A percentile compares a stretch with the other conserved stretches of the same genome.
phyloP scores from a whole-genome alignment of 345 rosid species.

The Sisymbrium altissimum region DNA sequence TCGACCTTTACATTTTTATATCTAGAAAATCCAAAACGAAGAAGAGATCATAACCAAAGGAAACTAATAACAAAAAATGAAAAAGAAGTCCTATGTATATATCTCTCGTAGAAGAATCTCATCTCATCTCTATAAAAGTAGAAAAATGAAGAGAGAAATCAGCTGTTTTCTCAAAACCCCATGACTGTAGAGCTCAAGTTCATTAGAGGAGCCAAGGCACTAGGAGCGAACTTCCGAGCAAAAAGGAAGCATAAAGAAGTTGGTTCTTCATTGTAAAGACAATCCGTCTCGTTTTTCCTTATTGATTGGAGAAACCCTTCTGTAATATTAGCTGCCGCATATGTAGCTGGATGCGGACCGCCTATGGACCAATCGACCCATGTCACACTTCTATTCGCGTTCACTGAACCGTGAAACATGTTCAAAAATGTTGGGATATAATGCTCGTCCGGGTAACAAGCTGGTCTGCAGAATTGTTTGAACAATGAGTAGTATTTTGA shows the following conservation, averaged over 20 bases:
- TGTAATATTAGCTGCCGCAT: constrained; percentile 48
- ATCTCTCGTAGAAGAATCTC: constrained; percentile 27
- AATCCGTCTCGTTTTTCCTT: constrained; percentile 57
- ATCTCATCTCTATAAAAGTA: constrained; percentile 26
- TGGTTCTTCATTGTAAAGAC: constrained; percentile 61
- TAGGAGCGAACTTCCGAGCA: constrained; percentile 84
- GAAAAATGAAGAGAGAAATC: constrained; percentile 5
- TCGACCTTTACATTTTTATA: constrained; percentile 26
- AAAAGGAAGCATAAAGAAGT: constrained; percentile 74
- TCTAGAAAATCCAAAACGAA: not conserved
- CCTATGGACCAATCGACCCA: constrained; percentile 93
- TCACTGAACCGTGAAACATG: constrained; percentile 71
- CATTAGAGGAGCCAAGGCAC: constrained; percentile 67
- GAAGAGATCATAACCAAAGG: constrained; percentile 15
- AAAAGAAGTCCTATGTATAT: constrained; percentile 31
- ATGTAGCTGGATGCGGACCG: constrained; percentile 84
- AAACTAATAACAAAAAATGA: constrained; percentile 13
- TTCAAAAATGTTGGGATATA: constrained; percentile 77
- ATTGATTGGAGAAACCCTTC: constrained; percentile 59
- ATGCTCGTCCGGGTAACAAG: constrained; percentile 95
- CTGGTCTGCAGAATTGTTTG: constrained; percentile 74
- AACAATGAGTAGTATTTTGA: constrained; percentile 62
- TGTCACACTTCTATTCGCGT: constrained; percentile 71
- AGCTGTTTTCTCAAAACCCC: constrained; percentile 49
- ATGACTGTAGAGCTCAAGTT: constrained; percentile 61